Evolutionary conservation across 352 stramenopile genomes (phyloP).

Genomic region (Pythium apleroticum): DNA sequence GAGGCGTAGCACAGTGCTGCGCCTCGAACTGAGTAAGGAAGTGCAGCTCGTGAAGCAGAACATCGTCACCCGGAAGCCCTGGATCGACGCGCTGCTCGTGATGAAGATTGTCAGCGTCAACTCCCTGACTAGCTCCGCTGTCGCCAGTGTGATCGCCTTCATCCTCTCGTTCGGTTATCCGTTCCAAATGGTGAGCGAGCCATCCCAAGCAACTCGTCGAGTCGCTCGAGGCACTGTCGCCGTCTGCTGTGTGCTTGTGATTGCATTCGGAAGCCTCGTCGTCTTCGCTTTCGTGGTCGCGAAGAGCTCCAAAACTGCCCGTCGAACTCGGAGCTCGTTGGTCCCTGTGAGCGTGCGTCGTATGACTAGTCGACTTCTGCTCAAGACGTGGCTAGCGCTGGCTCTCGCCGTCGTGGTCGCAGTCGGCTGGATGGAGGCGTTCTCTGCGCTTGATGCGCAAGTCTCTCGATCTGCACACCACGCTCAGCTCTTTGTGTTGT

Average conservation of each 20-base stretch:
- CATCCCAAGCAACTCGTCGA: neutral
- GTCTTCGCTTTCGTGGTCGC: neutral
- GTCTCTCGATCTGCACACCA: neutral
- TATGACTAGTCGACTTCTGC: neutral
- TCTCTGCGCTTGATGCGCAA: neutral
- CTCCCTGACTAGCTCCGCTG: slow-evolving; percentile 4
- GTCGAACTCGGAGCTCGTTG: neutral
- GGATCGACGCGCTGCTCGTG: slow-evolving; percentile 27
- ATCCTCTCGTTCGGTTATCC: neutral
- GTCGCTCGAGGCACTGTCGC: neutral
- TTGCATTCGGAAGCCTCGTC: neutral
- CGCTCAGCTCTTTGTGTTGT: neutral
- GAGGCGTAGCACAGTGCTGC: slow-evolving; percentile 9
- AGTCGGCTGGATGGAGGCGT: neutral
- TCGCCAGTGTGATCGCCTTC: neutral
- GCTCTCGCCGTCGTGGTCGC: neutral
- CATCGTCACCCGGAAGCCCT: slow-evolving; percentile 24
- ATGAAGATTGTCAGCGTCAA: slow-evolving; percentile 31
- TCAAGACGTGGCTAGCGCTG: neutral
- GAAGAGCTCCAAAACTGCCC: neutral
- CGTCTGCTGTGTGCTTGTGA: neutral
- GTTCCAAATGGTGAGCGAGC: neutral
- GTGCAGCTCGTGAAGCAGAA: slow-evolving; percentile 31
- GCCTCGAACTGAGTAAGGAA: slow-evolving; percentile 27
- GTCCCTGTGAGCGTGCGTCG: neutral